Evolutionary conservation across 306 rosid species (phyloP).

Genomic region (Lathyrus tuberosus): DNA sequence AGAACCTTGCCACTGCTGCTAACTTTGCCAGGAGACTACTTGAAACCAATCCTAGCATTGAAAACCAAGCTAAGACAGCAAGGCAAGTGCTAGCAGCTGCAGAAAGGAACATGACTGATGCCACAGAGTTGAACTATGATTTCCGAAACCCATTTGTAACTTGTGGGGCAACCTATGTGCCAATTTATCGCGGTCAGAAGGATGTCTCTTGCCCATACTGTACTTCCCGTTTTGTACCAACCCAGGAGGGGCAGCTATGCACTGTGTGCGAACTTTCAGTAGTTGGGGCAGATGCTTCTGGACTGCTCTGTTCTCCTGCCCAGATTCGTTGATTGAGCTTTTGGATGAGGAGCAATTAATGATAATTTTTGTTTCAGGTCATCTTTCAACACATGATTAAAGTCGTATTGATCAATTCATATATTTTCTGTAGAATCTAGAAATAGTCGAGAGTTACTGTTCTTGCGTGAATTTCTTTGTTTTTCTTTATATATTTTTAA

Average conservation of each 20-base stretch:
- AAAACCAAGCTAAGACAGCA: constrained; percentile 81
- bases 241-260: constrained; percentile 79
- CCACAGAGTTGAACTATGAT: constrained; percentile 73
- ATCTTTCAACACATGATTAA: constrained; percentile 42
- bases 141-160: constrained; percentile 88
- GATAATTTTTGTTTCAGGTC: constrained; percentile 44
- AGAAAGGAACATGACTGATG: constrained; percentile 85
- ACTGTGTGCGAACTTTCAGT: constrained; percentile 84
- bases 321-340: constrained; percentile 71
- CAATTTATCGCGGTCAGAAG: constrained; percentile 89
- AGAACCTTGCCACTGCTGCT: constrained; percentile 84
- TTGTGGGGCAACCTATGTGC: constrained; percentile 89
- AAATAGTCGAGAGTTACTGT: constrained; percentile 37
- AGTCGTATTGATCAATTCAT: constrained; percentile 37
- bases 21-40: constrained; percentile 84
- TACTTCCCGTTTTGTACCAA: constrained; percentile 82
- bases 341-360: constrained; percentile 40
- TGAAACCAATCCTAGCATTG: constrained; percentile 81
- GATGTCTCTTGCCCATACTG: constrained; percentile 87
- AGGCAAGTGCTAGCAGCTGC: constrained; percentile 93
- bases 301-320: constrained; percentile 81
- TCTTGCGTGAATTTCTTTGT: constrained; percentile 37
- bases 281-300: constrained; percentile 90
- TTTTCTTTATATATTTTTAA: constrained; percentile 5
- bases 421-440: constrained; percentile 48